A percentile compares a stretch with the other conserved stretches of the same genome.
phyloP scores from a whole-genome alignment of 2,329 filamentous ascomycete genomes.

The Leptographium galeiforme region DNA sequence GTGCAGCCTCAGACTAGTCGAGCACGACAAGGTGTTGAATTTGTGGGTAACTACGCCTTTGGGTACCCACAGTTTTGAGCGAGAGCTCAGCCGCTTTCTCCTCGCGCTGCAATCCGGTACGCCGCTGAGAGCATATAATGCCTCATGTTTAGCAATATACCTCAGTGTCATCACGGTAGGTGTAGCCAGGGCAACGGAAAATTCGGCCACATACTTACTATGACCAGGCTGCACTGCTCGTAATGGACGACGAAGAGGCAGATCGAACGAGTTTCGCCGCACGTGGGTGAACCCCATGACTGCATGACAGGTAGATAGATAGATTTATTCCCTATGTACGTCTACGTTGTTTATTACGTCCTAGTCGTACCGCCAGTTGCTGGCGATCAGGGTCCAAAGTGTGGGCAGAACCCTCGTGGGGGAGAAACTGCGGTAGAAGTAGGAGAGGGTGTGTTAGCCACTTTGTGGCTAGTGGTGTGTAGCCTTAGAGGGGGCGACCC shows the following conservation, averaged over 20 bases:
- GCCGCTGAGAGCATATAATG: background rate
- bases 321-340: too few species aligned
- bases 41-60: background rate
- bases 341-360: too few species aligned
- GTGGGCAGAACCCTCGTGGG: too few species aligned
- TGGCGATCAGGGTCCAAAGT: too few species aligned
- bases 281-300: background rate
- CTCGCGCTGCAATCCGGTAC: background rate
- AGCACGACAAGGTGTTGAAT: conserved; percentile 1
- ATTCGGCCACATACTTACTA: background rate
- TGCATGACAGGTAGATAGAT: too few species aligned
- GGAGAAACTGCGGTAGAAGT: too few species aligned
- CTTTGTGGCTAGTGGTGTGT: too few species aligned
- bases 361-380: too few species aligned
- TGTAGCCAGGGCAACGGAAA: background rate
- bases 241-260: background rate
- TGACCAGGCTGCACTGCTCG: background rate
- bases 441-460: too few species aligned
- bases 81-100: background rate
- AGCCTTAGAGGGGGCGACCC: too few species aligned
- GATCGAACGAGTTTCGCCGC: background rate
- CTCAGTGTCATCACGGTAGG: background rate
- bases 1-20: background rate
- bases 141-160: background rate
- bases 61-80: background rate